Evolutionary conservation across 768 basidiomycete species (phyloP).

Genomic region (Amanita pseudoporphyria): DNA sequence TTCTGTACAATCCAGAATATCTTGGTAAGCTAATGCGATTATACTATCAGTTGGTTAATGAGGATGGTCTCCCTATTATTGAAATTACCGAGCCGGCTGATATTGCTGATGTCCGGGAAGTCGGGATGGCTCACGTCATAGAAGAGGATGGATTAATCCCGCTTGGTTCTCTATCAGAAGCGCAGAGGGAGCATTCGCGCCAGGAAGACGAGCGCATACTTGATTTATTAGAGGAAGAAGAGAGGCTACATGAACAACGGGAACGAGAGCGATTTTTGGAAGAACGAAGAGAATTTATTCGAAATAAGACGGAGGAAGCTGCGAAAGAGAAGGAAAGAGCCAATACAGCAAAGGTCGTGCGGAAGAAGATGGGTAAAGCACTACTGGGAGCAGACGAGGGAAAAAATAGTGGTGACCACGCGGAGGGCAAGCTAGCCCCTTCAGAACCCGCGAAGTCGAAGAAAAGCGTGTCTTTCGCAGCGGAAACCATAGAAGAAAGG

Average conservation of each 20-base stretch:
- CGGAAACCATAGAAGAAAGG: constrained; percentile 17
- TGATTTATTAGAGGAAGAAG: constrained; percentile 65
- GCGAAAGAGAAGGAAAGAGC: constrained; percentile 27
- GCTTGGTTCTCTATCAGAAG: constrained; percentile 32
- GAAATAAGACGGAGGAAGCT: constrained; percentile 40
- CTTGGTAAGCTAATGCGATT: constrained; percentile 14
- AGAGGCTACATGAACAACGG: constrained; percentile 33
- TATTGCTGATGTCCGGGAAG: constrained; percentile 12
- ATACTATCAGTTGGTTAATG: constrained; percentile 49
- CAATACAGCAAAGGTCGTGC: constrained; percentile 41
- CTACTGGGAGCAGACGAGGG: constrained; percentile 37
- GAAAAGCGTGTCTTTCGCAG: constrained; percentile 62
- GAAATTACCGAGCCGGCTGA: constrained; percentile 59
- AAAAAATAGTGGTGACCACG: constrained; percentile 23
- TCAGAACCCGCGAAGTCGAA: constrained; percentile 26
- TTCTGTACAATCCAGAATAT: constrained; percentile 12
- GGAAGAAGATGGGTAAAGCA: constrained; percentile 73
- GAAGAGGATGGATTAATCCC: constrained; percentile 40
- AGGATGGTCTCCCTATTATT: constrained; percentile 72
- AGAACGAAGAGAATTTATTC: constrained; percentile 34
- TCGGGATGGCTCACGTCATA: constrained; percentile 13
- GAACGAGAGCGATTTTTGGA: constrained; percentile 32
- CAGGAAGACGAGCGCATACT: constrained; percentile 57
- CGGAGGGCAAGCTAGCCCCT: constrained; percentile 17
- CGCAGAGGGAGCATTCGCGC: constrained; percentile 39